Evolutionary conservation across 2,329 filamentous ascomycete genomes (phyloP).

Genomic region (Exserohilum rostratum): DNA sequence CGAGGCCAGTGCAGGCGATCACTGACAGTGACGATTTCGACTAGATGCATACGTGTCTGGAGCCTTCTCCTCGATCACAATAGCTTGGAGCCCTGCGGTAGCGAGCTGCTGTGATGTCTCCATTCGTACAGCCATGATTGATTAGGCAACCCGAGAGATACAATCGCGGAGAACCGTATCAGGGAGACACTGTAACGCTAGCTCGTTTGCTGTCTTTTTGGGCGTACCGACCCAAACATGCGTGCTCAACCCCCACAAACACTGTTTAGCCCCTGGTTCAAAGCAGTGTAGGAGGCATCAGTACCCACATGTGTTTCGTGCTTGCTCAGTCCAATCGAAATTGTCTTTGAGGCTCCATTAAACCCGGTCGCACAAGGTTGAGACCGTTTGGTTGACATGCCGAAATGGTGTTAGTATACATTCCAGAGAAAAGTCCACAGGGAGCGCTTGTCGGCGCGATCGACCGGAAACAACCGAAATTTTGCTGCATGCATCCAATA

Average conservation of each 20-base stretch:
- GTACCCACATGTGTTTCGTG: constrained; percentile 14
- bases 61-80: not conserved
- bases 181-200: not conserved
- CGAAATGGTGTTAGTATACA: constrained; percentile 31
- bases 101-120: not conserved
- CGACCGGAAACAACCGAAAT: constrained; percentile 43
- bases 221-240: constrained; percentile 23
- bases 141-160: not conserved
- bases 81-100: not conserved
- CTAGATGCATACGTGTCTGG: not conserved
- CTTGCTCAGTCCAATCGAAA: constrained; percentile 26
- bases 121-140: not conserved
- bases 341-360: constrained; percentile 18
- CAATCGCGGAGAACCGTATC: not conserved
- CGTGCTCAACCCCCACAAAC: constrained; percentile 22
- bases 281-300: constrained; percentile 10
- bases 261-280: constrained; percentile 15
- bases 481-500: constrained; percentile 43
- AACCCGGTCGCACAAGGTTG: constrained; percentile 33
- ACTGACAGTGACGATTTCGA: not conserved
- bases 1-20: constrained; percentile 3
- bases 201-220: constrained; percentile 18
- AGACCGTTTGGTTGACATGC: constrained; percentile 34
- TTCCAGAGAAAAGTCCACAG: constrained; percentile 27
- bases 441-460: constrained; percentile 29